These are phyloP conservation scores for Uncinocarpus reesii DNA, from an alignment of 2,329 filamentous ascomycete genomes.

Conservation along the genomic window DNA sequence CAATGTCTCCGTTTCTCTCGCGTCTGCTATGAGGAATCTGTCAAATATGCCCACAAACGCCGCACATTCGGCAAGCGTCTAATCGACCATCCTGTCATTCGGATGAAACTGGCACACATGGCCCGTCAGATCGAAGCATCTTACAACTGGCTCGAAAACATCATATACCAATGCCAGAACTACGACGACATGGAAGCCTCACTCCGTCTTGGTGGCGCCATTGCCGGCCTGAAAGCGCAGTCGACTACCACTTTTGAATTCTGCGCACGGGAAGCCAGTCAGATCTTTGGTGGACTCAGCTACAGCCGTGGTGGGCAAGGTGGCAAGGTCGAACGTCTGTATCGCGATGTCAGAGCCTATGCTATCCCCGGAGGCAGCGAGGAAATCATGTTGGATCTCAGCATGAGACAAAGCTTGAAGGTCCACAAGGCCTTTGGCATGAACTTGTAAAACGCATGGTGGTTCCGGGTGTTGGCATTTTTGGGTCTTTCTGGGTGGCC, in stretches of 20 bases:
- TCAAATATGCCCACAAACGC: conserved; percentile 96
- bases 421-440: conserved; percentile 88
- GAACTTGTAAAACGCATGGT: conserved; percentile 81
- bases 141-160: conserved; percentile 93
- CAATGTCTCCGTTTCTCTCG: conserved; percentile 91
- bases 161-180: conserved; percentile 83
- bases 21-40: conserved; percentile 91
- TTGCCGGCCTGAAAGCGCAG: conserved; percentile 89
- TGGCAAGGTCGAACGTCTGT: conserved; percentile 86
- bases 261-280: conserved; percentile 88
- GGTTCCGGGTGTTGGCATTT: too few relatives aligned
- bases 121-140: conserved; percentile 92
- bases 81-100: conserved; percentile 93
- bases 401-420: conserved; percentile 78
- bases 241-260: conserved; percentile 92
- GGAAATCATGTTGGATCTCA: conserved; percentile 97
- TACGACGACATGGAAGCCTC: conserved; percentile 95
- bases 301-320: conserved; percentile 92
- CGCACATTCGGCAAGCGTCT: conserved; percentile 93
- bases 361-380: conserved; percentile 92
- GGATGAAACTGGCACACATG: conserved; percentile 97
- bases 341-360: conserved; percentile 90
- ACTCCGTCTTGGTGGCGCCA: conserved; percentile 87
- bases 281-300: conserved; percentile 92
- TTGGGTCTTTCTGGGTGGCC: conserved; percentile 5